These are phyloP conservation scores for Ophiostoma piceae DNA, from an alignment of 2,329 filamentous ascomycete genomes.

Conservation along the genomic window DNA sequence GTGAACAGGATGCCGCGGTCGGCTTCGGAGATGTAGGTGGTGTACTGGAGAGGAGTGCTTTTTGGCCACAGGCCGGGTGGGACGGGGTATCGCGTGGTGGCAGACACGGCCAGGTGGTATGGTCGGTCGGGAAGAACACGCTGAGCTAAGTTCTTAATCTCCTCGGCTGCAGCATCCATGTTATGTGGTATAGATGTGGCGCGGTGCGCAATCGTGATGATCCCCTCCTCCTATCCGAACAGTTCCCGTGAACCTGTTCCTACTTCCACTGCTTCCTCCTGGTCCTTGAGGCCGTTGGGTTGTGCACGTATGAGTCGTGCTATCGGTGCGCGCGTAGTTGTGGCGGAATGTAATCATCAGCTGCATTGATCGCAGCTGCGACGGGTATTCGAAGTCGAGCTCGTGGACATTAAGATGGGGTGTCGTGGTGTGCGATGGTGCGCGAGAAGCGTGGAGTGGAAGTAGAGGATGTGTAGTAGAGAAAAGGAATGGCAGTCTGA, in stretches of 20 bases:
- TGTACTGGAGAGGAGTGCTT: slow-evolving; percentile 49
- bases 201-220: not conserved
- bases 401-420: slow-evolving; percentile 19
- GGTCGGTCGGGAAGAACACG: slow-evolving; percentile 28
- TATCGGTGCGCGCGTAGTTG: not conserved
- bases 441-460: not conserved
- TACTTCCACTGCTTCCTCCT: slow-evolving; percentile 4
- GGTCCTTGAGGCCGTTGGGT: not conserved
- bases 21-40: slow-evolving; percentile 52
- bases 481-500: not conserved
- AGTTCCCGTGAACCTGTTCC: slow-evolving; percentile 3
- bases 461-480: too few relatives aligned
- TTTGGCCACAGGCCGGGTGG: slow-evolving; percentile 43
- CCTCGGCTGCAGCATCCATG: slow-evolving; percentile 30
- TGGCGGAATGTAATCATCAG: slow-evolving; percentile 15
- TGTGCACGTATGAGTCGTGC: slow-evolving; percentile 5
- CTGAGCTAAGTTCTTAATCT: slow-evolving; percentile 29
- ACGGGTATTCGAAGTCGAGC: slow-evolving; percentile 4
- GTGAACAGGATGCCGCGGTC: slow-evolving; percentile 55
- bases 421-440: not conserved
- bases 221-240: slow-evolving; percentile 17
- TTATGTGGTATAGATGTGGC: slow-evolving; percentile 16
- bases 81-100: slow-evolving; percentile 45
- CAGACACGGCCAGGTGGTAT: slow-evolving; percentile 48
- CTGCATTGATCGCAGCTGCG: slow-evolving; percentile 20